These are phyloP conservation scores for Coelastrella sp. DNA, from an alignment of 139 green algal species.

Conservation along the genomic window DNA sequence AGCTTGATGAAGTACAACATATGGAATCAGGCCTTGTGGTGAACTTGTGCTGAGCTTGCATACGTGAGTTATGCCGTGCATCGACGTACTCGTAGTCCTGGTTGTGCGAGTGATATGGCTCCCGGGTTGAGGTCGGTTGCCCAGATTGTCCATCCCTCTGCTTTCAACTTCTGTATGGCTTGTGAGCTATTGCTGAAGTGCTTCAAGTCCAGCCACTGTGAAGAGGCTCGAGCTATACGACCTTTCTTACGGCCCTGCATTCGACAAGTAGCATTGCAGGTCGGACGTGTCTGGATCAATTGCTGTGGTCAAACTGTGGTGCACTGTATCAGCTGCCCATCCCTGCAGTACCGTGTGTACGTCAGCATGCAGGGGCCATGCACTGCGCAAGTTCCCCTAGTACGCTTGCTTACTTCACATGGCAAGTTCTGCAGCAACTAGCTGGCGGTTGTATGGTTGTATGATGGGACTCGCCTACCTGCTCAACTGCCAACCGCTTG, in stretches of 20 bases:
- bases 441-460: no score
- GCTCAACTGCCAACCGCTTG: slow-evolving; percentile 17
- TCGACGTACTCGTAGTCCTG: background rate
- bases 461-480: background rate
- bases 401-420: no score
- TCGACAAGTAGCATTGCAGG: background rate
- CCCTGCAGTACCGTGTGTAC: no score
- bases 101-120: slow-evolving; percentile 22
- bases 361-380: no score
- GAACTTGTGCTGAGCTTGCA: no score
- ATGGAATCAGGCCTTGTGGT: no score
- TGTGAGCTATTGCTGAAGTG: slow-evolving; percentile 53
- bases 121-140: slow-evolving; percentile 61
- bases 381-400: no score
- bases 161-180: slow-evolving; percentile 49
- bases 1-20: no score
- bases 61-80: background rate
- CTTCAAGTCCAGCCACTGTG: slow-evolving; percentile 51
- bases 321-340: no score
- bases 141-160: slow-evolving; percentile 56
- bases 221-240: slow-evolving; percentile 33
- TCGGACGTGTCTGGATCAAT: no score
- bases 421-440: no score
- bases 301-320: no score
- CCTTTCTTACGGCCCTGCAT: slow-evolving; percentile 24